phyloP scores from a whole-genome alignment of 2,329 filamentous ascomycete species.

The Xenosphaeropsis pyriputrescens region DNA sequence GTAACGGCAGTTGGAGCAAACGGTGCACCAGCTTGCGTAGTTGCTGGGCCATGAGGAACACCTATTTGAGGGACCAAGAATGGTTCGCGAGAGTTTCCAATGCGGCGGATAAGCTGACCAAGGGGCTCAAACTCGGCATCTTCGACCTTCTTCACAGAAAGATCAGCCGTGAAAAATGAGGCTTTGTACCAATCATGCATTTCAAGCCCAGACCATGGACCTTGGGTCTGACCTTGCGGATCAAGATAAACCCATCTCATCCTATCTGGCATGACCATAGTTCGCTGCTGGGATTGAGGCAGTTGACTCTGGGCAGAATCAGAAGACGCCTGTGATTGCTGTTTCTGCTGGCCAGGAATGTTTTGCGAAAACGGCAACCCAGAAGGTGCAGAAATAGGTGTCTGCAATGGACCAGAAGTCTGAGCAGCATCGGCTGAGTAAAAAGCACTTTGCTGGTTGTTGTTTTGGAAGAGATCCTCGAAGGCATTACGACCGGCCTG shows the following conservation, averaged over 20 bases:
- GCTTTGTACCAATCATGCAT: slow-evolving; percentile 99
- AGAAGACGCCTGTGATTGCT: slow-evolving; percentile 16
- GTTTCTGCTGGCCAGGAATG: slow-evolving; percentile 14
- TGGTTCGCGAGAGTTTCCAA: slow-evolving; percentile 92
- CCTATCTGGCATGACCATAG: slow-evolving; percentile 97
- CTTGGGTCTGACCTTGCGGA: slow-evolving; percentile 81
- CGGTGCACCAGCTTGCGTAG: slow-evolving; percentile 22
- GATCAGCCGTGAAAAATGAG: slow-evolving; percentile 88
- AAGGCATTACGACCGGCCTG: slow-evolving; percentile 37
- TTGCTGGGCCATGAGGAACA: slow-evolving; percentile 71
- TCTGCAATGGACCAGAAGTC: slow-evolving; percentile 6
- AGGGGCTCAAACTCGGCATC: slow-evolving; percentile 90
- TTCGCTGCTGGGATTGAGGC: slow-evolving; percentile 55
- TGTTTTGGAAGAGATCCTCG: slow-evolving; percentile 26
- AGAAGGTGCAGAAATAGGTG: slow-evolving; percentile 4
- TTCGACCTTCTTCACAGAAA: slow-evolving; percentile 89
- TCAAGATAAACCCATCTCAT: slow-evolving; percentile 99
- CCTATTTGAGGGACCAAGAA: slow-evolving; percentile 97
- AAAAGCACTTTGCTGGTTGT: slow-evolving; percentile 11
- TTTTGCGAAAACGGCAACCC: slow-evolving; percentile 9
- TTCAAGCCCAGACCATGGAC: slow-evolving; percentile 88
- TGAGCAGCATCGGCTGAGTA: slow-evolving; percentile 12
- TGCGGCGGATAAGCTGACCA: slow-evolving; percentile 85
- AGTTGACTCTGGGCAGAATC: slow-evolving; percentile 52
- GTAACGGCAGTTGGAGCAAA: slow-evolving; percentile 21